phyloP scores from a whole-genome alignment of 345 rosid species.

The Gossypium thurberi region DNA sequence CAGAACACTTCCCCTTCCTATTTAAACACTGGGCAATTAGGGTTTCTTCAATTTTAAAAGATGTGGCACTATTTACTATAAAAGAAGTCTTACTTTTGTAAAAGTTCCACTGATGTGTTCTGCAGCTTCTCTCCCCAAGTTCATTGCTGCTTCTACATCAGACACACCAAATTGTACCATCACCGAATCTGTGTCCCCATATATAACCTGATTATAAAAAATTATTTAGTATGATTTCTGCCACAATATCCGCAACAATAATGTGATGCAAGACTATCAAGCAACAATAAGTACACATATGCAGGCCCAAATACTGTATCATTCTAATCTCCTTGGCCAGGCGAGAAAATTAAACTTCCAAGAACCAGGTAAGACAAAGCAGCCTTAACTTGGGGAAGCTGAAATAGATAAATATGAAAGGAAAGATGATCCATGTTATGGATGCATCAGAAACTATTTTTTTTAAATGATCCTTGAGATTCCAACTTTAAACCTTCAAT shows the following conservation, averaged over 20 bases:
- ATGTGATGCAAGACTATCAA: not conserved
- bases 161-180: constrained; percentile 97
- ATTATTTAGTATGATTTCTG: not conserved
- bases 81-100: constrained; percentile 46
- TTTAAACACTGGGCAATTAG: not conserved
- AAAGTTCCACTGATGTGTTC: constrained; percentile 78
- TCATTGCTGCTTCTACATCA: constrained; percentile 77
- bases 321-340: not conserved
- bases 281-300: constrained; percentile 3
- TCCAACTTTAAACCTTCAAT: not conserved
- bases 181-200: constrained; percentile 98
- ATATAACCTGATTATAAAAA: constrained; percentile 56
- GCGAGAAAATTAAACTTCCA: not conserved
- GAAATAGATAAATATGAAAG: not conserved
- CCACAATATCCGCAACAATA: not conserved
- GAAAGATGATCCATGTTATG: not conserved
- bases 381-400: not conserved
- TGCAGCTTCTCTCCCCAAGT: constrained; percentile 93
- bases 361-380: not conserved
- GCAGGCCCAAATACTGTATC: not conserved
- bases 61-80: constrained; percentile 3
- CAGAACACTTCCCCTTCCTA: not conserved
- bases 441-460: not conserved
- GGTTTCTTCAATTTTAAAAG: not conserved
- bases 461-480: not conserved